Evolutionary conservation across 768 basidiomycete species (phyloP), one percentile per base, ranked within the genome.

Genomic region (Leccinum variicolor): DNA sequence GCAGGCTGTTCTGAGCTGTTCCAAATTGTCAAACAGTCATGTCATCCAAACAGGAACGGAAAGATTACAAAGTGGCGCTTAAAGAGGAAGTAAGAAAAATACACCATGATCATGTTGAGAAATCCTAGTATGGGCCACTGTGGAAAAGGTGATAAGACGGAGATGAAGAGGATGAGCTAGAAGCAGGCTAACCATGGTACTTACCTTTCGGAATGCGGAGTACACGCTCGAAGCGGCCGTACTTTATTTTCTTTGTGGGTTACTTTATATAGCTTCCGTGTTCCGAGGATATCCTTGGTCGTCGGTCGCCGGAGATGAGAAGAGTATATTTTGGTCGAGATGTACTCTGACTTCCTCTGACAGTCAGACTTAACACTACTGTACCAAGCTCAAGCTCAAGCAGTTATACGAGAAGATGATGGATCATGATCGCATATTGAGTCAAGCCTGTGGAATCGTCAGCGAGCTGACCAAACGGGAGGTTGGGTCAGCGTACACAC

Each of bases 121-220:
- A 7, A 25, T 55, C 41, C 45, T 23, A 25, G 62, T 57, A 14
- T 46, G n/a, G n/a, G n/a, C n/a, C 29, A 70, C 77, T 78, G 50
- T 2, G 13, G 2, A 1, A 50, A 23, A 47, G 41, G 5, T 58
- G 33, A 36, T 15, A 21, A 21, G n/a, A 58, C n/a, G 41, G 56
- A 39, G 55, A 46, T n/a, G 23, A 81, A 77, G 33, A 33, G 36
- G 34, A 56, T n/a, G 43, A 54, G 41, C 50, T 41, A 43, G 43
- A 41, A 36, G 14, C n/a, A 26, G 19, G 54, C 69, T 62, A 28
- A 71, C 77, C 66, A 75, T 69, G 17, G 74, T 74, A 10, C 76
- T 74, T 74, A 10, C 76, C 75, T n/a, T 65, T 59, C 23, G 77
- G 77, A 50, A 78, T 66, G 25, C 62, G 56, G 25, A 78, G 64